phyloP scores from a whole-genome alignment of 148 eudicot genomes.

The Rhododendron simsii region DNA sequence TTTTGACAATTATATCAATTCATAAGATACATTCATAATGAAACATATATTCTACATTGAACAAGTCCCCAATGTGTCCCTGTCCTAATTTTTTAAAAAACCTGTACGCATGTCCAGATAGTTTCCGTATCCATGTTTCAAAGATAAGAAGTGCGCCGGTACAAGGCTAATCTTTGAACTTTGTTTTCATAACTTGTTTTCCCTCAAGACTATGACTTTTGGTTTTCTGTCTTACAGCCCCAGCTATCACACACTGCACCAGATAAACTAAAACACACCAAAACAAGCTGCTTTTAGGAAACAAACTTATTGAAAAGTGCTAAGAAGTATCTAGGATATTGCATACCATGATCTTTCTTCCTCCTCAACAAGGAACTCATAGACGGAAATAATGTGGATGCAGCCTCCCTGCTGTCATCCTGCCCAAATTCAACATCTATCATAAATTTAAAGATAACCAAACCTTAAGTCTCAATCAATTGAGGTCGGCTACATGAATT shows the following conservation, averaged over 20 bases:
- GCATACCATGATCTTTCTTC: slow-evolving; percentile 92
- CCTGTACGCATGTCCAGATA: not conserved
- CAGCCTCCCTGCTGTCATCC: slow-evolving; percentile 88
- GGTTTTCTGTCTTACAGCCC: not conserved
- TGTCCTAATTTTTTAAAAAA: not conserved
- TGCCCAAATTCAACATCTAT: slow-evolving; percentile 26
- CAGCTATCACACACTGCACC: not conserved
- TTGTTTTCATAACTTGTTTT: not conserved
- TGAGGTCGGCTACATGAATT: not conserved
- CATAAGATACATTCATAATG: not conserved
- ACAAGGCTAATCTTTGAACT: not conserved
- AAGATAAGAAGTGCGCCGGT: not conserved
- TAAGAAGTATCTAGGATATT: not conserved
- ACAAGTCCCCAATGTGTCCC: not conserved
- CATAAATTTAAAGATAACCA: not conserved
- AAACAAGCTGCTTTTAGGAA: not conserved
- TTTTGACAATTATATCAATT: not conserved
- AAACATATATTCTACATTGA: not conserved
- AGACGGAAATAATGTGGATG: slow-evolving; percentile 67
- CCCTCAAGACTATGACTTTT: not conserved
- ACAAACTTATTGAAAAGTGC: not conserved
- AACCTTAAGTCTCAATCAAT: not conserved
- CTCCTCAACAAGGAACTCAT: slow-evolving; percentile 63
- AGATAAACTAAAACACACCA: not conserved
- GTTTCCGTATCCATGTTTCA: not conserved